These are phyloP conservation scores for Euphrasia confusa DNA, from an alignment of 257 asterid species.

Conservation along the genomic window DNA sequence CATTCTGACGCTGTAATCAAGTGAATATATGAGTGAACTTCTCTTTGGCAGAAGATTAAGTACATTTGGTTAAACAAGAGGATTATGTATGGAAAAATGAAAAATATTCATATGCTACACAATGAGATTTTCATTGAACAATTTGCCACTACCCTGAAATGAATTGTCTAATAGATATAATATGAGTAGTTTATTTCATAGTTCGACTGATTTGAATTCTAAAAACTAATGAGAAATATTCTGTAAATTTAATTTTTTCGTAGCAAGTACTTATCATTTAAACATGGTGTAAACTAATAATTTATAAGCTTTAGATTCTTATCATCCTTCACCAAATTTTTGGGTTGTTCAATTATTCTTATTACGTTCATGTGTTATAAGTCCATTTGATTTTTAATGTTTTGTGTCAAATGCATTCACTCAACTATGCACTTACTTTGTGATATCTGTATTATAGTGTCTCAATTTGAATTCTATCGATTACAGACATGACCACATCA, in stretches of 20 bases:
- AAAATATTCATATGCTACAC: neutral
- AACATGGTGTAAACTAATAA: neutral
- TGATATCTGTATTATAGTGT: too few relatives aligned
- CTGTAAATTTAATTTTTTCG: neutral
- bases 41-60: neutral
- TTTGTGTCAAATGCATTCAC: too few relatives aligned
- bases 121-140: neutral
- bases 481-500: neutral
- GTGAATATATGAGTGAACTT: neutral
- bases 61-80: neutral
- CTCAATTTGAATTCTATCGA: neutral
- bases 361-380: neutral
- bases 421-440: too few relatives aligned
- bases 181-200: neutral
- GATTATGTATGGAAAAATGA: too few relatives aligned
- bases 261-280: neutral
- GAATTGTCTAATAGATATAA: neutral
- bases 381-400: neutral
- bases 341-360: neutral
- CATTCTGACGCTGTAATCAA: neutral
- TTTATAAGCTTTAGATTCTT: neutral
- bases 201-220: neutral
- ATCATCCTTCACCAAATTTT: neutral
- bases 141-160: neutral
- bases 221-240: neutral